Evolutionary conservation across 257 asterid species (phyloP), one percentile per base, ranked within the genome.

Genomic region (Nicotiana noctiflora): DNA sequence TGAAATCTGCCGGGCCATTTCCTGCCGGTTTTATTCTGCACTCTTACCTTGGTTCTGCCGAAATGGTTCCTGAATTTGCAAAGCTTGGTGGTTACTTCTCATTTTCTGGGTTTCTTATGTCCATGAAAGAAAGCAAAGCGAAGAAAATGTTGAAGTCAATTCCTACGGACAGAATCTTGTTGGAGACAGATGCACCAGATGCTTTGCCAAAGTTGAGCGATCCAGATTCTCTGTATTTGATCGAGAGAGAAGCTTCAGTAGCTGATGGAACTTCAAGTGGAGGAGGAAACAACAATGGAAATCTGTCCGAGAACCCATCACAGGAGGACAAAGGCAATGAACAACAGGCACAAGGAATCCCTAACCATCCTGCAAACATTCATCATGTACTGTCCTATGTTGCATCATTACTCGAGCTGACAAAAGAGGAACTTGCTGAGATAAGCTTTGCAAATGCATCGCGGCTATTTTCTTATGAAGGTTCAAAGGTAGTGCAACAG

Each of bases 121-220:
- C 95, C 17, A 21, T 91, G 94, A 94, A 94, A 80, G 97, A 91
- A 70, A 91, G 92, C 90, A 96, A 92, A 91, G 98, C 97, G 7
- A 94, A 86, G 95, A 94, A 90, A 63, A 92, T 96, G 92, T 49
- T 94, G 85, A 92, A 92, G 79, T 79, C 92, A 23, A 79, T 96
- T 80, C 98, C 98, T 84, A 46, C 12, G 56, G 97, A 94, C 13
- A 92, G 97, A 91, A 94, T 96, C 83, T 86, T 96, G 88, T 85
- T 96, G 88, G 99, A 96, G 90, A 96, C 99, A 0, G 98, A 96
- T 85, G 93, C 99, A 0, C 99, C 99, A 2, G 99, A 93, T 82
- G 99, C 96, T 77, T 84, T 81, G 29, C 98, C 98, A 37, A 84
- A 82, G 62, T 52, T 79, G 46, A 81, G 31, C 19, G 52, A 61